These are phyloP conservation scores for Melanogaster broomeanus DNA, from an alignment of 768 basidiomycete genomes.

Conservation along the genomic window DNA sequence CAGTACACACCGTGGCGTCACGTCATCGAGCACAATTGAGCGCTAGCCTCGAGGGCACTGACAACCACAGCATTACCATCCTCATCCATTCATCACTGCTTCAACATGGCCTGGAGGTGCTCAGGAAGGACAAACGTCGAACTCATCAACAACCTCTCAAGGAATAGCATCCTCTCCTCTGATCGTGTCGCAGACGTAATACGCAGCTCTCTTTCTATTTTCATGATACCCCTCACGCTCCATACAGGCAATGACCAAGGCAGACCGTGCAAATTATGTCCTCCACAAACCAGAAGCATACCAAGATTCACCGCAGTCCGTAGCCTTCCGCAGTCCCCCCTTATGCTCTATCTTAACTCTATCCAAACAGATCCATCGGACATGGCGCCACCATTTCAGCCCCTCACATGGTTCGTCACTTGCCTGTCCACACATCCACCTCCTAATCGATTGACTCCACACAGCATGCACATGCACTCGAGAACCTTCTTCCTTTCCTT, in stretches of 20 bases:
- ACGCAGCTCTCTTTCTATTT: no score
- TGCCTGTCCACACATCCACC: not conserved
- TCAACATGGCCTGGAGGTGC: conserved; percentile 80
- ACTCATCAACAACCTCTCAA: conserved; percentile 68
- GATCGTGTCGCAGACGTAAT: conserved; percentile 58
- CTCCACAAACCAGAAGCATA: conserved; percentile 56
- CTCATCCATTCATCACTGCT: not conserved
- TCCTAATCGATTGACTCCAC: not conserved
- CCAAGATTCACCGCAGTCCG: conserved; percentile 74
- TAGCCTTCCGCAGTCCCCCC: conserved; percentile 22
- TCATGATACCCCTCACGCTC: not conserved
- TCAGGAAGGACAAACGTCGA: conserved; percentile 69
- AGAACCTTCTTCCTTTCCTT: conserved; percentile 75
- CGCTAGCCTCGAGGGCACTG: no score
- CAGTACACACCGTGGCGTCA: no score
- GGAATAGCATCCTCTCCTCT: conserved; percentile 54
- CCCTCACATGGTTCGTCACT: conserved; percentile 80
- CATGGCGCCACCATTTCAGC: conserved; percentile 93
- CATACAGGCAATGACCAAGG: conserved; percentile 65
- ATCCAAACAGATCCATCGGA: conserved; percentile 59
- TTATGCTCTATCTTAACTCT: not conserved
- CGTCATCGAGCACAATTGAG: not conserved
- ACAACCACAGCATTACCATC: no score
- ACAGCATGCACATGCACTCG: conserved; percentile 83
- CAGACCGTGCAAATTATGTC: conserved; percentile 75